These are phyloP conservation scores for Cenchrus purpureus DNA, from an alignment of 176 grass and related monocot species.

Conservation along the genomic window DNA sequence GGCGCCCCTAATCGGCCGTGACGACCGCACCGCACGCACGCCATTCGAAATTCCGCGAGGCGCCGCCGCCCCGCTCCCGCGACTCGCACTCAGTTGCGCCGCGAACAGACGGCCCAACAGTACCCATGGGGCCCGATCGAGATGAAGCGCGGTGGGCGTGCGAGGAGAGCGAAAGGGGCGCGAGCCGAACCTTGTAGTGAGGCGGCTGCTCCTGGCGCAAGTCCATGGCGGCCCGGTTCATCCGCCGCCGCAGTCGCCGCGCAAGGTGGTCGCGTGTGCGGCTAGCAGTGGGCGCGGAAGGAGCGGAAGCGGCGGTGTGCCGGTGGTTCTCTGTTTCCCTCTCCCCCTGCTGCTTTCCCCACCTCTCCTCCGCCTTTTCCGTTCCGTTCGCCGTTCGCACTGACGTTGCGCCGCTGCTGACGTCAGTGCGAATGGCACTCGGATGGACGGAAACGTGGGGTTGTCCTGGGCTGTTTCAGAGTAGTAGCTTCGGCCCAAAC, in stretches of 20 bases:
- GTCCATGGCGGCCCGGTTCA: slow-evolving; percentile 35
- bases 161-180: not conserved
- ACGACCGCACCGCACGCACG: not conserved
- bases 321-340: not conserved
- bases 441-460: no score
- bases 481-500: not conserved
- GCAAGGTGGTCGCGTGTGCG: not conserved
- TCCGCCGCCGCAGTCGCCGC: not conserved
- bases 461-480: not conserved
- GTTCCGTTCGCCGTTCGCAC: not conserved
- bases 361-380: not conserved
- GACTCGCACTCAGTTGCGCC: not conserved
- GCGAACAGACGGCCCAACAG: not conserved
- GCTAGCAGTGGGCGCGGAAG: not conserved
- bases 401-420: not conserved
- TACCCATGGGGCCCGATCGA: not conserved
- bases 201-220: not conserved
- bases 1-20: not conserved
- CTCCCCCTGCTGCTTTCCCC: not conserved
- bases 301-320: not conserved
- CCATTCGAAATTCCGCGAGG: not conserved
- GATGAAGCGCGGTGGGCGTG: not conserved
- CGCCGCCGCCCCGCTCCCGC: not conserved
- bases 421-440: no score
- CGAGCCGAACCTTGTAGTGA: slow-evolving; percentile 39